Evolutionary conservation across 2,329 filamentous ascomycete species (phyloP), one percentile per base, ranked within the genome.

Genomic region (Beauveria medogensis): DNA sequence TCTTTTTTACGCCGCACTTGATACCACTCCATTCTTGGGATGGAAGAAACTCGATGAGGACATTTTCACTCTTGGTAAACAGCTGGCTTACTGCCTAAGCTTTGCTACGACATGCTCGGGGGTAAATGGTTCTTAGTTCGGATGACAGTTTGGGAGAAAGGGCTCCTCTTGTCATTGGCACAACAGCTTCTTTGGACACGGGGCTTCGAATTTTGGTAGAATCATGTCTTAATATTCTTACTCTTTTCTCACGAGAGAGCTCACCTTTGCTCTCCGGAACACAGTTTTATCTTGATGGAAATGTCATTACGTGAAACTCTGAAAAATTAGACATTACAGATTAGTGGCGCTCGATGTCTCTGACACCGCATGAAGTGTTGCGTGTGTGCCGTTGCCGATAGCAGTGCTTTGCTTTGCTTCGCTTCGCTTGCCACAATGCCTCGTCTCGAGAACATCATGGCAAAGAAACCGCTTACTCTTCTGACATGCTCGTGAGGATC

Each of bases 111-210:
- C 16, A 43, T 22, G 46, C n/a, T 53, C 46, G 48, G 55, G 43
- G 37, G 37, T 7, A 24, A 37, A n/a, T 22, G 28, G 37, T 14
- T 53, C 22, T 44, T 34, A 34, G 14, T 8, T 59, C 26, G 48
- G 20, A 53, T 59, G 40, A 52, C 20, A 26, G 26, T 46, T 59
- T 53, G 40, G 55, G 41, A 54, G 12, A 3, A 22, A 47, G 14
- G 34, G 59, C 52, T 41, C 59, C 47, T 56, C 60, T 43, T 54
- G 55, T 60, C 60, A 30, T 41, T 60, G 18, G 40, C 40, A 20
- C 6, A 26, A 18, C 37, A 20, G 28, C n/a, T 28, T 28, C 58
- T 55, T 62, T 20, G 10, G 41, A 37, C 37, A 47, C 40, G 34
- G 37, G 55, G 44, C 41, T 46, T 37, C 26, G 37, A 20, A 3